Evolutionary conservation across 768 basidiomycete species (phyloP).

Genomic region (Trametes cubensis): DNA sequence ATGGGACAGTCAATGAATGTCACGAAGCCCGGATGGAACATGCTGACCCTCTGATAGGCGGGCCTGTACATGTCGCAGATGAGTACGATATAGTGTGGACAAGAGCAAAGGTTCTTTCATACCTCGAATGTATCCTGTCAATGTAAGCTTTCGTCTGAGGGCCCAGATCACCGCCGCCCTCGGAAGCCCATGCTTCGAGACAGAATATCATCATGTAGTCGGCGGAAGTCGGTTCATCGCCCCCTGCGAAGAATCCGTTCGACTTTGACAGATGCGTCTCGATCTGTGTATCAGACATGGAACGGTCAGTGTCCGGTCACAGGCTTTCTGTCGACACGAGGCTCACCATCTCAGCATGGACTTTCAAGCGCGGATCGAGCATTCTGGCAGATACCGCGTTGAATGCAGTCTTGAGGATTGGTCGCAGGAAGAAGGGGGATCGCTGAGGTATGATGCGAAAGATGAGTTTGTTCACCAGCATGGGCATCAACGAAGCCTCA

Average conservation of each 20-base stretch:
- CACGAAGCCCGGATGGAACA: neutral
- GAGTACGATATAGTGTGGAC: neutral
- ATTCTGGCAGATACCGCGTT: slow-evolving; percentile 18
- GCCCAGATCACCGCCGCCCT: slow-evolving; percentile 31
- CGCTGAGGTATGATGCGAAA: slow-evolving; percentile 34
- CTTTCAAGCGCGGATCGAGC: slow-evolving; percentile 34
- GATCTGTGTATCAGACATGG: slow-evolving; percentile 34
- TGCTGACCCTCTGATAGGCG: slow-evolving; percentile 26
- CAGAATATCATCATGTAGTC: slow-evolving; percentile 50
- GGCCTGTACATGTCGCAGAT: slow-evolving; percentile 11
- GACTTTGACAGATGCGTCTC: slow-evolving; percentile 40
- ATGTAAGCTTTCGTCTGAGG: slow-evolving; percentile 43
- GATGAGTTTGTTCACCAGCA: slow-evolving; percentile 36
- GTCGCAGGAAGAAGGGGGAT: slow-evolving; percentile 38
- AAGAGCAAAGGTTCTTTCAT: neutral
- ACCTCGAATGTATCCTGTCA: slow-evolving; percentile 43
- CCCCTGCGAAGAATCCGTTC: slow-evolving; percentile 39
- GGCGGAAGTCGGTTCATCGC: slow-evolving; percentile 43
- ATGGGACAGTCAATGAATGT: neutral
- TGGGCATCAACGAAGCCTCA: slow-evolving; percentile 41
- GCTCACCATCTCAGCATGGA: slow-evolving; percentile 33
- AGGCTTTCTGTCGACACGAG: neutral
- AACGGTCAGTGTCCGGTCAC: neutral
- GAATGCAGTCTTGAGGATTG: slow-evolving; percentile 30
- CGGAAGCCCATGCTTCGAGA: slow-evolving; percentile 34